Percentiles rank a stretch among this genome's conserved stretches.
phyloP scores from a whole-genome alignment of 805 yeast genomes.

The Kodamaea restingae region DNA sequence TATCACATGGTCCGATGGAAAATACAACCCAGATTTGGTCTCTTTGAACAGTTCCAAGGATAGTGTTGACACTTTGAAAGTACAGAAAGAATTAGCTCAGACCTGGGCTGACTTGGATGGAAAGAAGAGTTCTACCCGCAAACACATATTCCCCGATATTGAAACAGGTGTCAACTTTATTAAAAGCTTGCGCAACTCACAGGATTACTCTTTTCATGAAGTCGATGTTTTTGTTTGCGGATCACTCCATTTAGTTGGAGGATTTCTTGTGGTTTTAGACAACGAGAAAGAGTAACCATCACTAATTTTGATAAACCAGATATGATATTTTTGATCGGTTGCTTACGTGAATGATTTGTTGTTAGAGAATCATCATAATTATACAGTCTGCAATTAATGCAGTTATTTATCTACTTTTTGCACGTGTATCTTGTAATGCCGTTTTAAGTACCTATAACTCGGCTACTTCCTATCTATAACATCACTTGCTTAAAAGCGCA shows the following conservation, averaged over 20 bases:
- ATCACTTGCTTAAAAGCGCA: not conserved
- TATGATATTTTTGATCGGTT: no score
- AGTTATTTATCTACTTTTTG: not conserved
- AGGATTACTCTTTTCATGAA: slow-evolving; percentile 20
- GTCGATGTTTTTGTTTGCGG: slow-evolving; percentile 89
- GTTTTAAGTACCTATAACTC: not conserved
- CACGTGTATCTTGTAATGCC: not conserved
- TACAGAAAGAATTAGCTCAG: slow-evolving; percentile 71
- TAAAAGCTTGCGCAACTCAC: slow-evolving; percentile 37
- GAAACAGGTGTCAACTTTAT: slow-evolving; percentile 65
- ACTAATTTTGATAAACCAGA: no score
- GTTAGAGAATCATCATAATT: no score
- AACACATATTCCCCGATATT: slow-evolving; percentile 64
- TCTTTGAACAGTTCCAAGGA: slow-evolving; percentile 81
- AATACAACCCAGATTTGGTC: slow-evolving; percentile 74
- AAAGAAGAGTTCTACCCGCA: slow-evolving; percentile 23
- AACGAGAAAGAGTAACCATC: slow-evolving; percentile 25
- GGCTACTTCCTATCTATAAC: slow-evolving; percentile 1
- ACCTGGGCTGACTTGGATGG: slow-evolving; percentile 59
- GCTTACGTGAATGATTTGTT: no score
- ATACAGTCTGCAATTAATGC: no score
- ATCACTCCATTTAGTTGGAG: slow-evolving; percentile 91
- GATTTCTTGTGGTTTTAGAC: slow-evolving; percentile 81
- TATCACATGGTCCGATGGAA: slow-evolving; percentile 83
- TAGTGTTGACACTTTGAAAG: slow-evolving; percentile 71